Evolutionary conservation across 176 grass and related monocot species (phyloP).

Genomic region (Sorghum bicolor): DNA sequence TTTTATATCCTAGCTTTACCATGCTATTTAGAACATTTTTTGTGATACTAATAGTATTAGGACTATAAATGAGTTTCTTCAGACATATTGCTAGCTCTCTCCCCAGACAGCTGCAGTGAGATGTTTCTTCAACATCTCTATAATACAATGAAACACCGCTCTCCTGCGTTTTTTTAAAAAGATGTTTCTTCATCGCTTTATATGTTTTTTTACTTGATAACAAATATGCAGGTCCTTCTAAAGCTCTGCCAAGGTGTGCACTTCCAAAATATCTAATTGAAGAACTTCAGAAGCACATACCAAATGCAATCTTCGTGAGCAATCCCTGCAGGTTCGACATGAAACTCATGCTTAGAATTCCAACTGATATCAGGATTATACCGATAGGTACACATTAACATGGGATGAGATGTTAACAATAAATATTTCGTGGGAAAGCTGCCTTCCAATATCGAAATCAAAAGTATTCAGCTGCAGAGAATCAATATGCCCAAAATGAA

Average conservation of each 20-base stretch:
- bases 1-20: conserved; percentile 5
- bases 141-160: too few relatives aligned
- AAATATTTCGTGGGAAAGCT: conserved; percentile 17
- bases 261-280: conserved; percentile 89
- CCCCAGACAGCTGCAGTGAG: background rate
- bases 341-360: conserved; percentile 11
- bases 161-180: too few relatives aligned
- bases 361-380: background rate
- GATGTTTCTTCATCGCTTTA: conserved; percentile 13
- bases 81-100: background rate
- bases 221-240: conserved; percentile 73
- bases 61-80: background rate
- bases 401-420: background rate
- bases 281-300: conserved; percentile 83
- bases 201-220: background rate
- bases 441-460: background rate
- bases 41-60: conserved; percentile 2
- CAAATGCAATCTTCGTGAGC: conserved; percentile 89
- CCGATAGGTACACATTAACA: background rate
- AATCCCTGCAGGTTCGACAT: conserved; percentile 90
- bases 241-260: conserved; percentile 87
- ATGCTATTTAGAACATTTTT: conserved; percentile 20
- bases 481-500: background rate
- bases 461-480: background rate
- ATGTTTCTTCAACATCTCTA: conserved; percentile 22